Evolutionary conservation across 257 asterid genomes (phyloP).

Genomic region (Ilex asprella): DNA sequence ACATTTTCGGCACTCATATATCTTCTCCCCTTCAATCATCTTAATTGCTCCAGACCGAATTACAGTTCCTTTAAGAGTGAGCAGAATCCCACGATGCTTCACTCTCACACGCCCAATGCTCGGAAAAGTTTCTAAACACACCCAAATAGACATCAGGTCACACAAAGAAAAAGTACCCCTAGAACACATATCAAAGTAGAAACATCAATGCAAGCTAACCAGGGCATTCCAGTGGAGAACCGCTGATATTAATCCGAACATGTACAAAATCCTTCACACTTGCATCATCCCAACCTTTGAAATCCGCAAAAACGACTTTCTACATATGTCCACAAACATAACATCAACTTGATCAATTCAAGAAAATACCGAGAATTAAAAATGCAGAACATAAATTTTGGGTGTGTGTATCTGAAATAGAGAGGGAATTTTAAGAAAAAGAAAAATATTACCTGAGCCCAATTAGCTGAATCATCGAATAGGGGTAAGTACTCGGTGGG

Average conservation of each 20-base stretch:
- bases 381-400: not conserved
- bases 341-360: not conserved
- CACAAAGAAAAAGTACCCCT: slow-evolving; percentile 8
- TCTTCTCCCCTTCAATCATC: slow-evolving; percentile 96
- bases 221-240: slow-evolving; percentile 95
- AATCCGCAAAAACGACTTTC: slow-evolving; percentile 67
- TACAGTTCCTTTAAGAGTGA: slow-evolving; percentile 92
- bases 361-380: not conserved
- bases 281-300: slow-evolving; percentile 46
- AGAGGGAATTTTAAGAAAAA: not conserved
- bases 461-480: slow-evolving; percentile 69
- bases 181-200: not conserved
- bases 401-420: slow-evolving; percentile 1
- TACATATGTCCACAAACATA: slow-evolving; percentile 22
- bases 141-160: not conserved
- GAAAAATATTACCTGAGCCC: slow-evolving; percentile 67
- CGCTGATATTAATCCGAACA: slow-evolving; percentile 68
- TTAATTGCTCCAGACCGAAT: slow-evolving; percentile 91
- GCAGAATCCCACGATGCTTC: slow-evolving; percentile 89
- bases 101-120: slow-evolving; percentile 89
- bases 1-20: slow-evolving; percentile 74
- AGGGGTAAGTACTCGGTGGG: slow-evolving; percentile 57
- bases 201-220: slow-evolving; percentile 39
- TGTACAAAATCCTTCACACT: slow-evolving; percentile 65
- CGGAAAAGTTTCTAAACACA: slow-evolving; percentile 74